Conservation (phyloP, 1,284 basidiomycete species). For the Vanrija pseudolonga region DNA sequence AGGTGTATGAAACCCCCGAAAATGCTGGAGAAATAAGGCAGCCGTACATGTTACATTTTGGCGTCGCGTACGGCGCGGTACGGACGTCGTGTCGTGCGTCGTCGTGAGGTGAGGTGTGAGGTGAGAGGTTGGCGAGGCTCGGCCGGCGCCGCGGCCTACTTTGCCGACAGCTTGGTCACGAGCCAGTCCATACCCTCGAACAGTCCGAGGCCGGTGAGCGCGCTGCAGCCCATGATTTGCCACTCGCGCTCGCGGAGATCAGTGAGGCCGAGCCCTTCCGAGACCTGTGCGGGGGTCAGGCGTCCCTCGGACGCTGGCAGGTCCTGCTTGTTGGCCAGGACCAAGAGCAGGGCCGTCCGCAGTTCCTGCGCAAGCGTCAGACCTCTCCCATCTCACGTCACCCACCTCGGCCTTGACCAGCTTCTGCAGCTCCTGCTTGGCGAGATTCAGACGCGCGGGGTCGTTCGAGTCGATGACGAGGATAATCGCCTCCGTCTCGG, state of each 20-base stretch:
- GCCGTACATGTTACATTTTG: too few relatives aligned
- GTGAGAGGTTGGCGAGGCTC: not conserved
- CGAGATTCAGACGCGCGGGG: slow-evolving; percentile 48
- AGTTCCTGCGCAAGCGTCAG: slow-evolving; percentile 37
- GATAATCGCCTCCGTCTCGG: slow-evolving; percentile 51
- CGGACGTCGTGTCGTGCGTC: too few relatives aligned
- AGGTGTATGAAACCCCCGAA: too few relatives aligned
- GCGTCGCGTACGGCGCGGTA: too few relatives aligned
- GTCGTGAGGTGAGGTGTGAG: too few relatives aligned
- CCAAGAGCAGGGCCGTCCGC: slow-evolving; percentile 48
- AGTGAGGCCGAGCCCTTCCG: slow-evolving; percentile 51
- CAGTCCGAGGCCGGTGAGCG: slow-evolving; percentile 47
- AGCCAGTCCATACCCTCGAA: slow-evolving; percentile 50
- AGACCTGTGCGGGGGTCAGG: slow-evolving; percentile 52
- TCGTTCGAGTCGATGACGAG: slow-evolving; percentile 55
- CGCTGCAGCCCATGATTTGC: slow-evolving; percentile 55
- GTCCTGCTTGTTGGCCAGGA: slow-evolving; percentile 56
- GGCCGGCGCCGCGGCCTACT: not conserved
- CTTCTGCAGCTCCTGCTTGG: slow-evolving; percentile 51
- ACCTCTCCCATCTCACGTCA: slow-evolving; percentile 15
- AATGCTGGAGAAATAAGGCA: too few relatives aligned
- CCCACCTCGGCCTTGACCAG: slow-evolving; percentile 44
- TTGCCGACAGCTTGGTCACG: slow-evolving; percentile 34
- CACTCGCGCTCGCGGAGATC: slow-evolving; percentile 52
- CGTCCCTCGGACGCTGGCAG: slow-evolving; percentile 44